These are phyloP conservation scores for Colletotrichum acutatum DNA, from an alignment of 2,329 filamentous ascomycete genomes.

Conservation along the genomic window DNA sequence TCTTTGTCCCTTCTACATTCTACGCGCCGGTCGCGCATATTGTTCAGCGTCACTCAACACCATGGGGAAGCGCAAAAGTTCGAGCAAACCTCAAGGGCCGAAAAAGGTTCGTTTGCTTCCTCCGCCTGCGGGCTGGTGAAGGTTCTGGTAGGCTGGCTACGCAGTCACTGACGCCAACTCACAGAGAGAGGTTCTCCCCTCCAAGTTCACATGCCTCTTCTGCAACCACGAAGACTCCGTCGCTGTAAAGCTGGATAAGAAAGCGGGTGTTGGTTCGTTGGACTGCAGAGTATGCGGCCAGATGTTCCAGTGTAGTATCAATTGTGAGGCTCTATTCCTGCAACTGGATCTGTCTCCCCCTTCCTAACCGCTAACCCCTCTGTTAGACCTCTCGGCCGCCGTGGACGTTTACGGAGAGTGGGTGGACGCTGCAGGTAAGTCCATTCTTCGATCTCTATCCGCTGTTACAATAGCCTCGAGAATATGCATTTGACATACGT, in stretches of 20 bases:
- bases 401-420: conserved; percentile 98
- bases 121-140: not conserved
- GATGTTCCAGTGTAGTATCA: conserved; percentile 91
- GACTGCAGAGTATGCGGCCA: conserved; percentile 95
- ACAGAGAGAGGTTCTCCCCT: conserved; percentile 77
- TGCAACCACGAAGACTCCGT: conserved; percentile 98
- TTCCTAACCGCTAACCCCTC: conserved; percentile 32
- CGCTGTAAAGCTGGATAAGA: conserved; percentile 92
- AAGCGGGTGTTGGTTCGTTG: conserved; percentile 84
- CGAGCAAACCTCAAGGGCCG: conserved; percentile 81
- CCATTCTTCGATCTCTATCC: not conserved
- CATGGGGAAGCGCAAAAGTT: conserved; percentile 94
- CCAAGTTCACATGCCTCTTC: conserved; percentile 95
- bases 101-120: conserved; percentile 73
- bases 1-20: not conserved
- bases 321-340: conserved; percentile 70
- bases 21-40: conserved; percentile 10
- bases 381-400: conserved; percentile 82
- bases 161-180: not conserved
- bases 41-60: conserved; percentile 26
- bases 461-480: not conserved
- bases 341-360: conserved; percentile 13
- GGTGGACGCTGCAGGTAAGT: conserved; percentile 83
- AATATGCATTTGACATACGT: not conserved
- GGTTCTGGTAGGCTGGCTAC: not conserved